A percentile compares a stretch with the other conserved stretches of the same genome.
Evolutionary conservation across 2,329 filamentous ascomycete species (phyloP).

Genomic region (Sphaerulina vaccinii): DNA sequence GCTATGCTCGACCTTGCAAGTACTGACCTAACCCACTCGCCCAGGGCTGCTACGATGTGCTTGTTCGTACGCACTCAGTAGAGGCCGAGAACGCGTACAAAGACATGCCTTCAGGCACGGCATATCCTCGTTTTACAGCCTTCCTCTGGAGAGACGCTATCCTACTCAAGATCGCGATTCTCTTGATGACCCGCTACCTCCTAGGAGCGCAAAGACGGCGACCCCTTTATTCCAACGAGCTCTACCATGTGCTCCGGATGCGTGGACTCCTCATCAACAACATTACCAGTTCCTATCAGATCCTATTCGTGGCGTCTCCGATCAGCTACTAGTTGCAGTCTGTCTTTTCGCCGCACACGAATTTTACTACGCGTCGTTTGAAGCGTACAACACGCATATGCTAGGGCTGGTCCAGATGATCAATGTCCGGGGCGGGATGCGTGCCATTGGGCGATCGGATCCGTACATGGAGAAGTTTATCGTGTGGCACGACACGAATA

Average conservation of each 20-base stretch:
- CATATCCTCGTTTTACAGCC: too few relatives aligned
- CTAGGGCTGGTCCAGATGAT: conserved; percentile 18
- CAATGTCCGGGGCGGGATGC: conserved; percentile 17
- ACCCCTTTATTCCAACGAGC: neutral
- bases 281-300: conserved; percentile 18
- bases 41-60: too few relatives aligned
- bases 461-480: conserved; percentile 9
- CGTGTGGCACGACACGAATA: conserved; percentile 1
- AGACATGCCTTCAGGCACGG: too few relatives aligned
- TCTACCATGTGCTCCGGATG: conserved; percentile 9
- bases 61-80: too few relatives aligned
- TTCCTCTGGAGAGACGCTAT: conserved; percentile 9
- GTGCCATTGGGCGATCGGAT: conserved; percentile 6
- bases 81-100: too few relatives aligned
- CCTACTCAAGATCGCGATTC: conserved; percentile 8
- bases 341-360: conserved; percentile 19
- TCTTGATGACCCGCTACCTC: conserved; percentile 2
- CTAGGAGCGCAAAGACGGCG: neutral
- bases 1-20: neutral
- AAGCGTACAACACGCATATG: conserved; percentile 21
- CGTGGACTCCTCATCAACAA: conserved; percentile 17
- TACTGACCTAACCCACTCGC: conserved; percentile 9
- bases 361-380: conserved; percentile 11
- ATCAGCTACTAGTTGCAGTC: conserved; percentile 19
- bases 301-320: conserved; percentile 13